A percentile compares a stretch with the other conserved stretches of the same genome.
Evolutionary conservation across 164 flowering plant genomes (phyloP).

Genomic region (Stephania japonica): DNA sequence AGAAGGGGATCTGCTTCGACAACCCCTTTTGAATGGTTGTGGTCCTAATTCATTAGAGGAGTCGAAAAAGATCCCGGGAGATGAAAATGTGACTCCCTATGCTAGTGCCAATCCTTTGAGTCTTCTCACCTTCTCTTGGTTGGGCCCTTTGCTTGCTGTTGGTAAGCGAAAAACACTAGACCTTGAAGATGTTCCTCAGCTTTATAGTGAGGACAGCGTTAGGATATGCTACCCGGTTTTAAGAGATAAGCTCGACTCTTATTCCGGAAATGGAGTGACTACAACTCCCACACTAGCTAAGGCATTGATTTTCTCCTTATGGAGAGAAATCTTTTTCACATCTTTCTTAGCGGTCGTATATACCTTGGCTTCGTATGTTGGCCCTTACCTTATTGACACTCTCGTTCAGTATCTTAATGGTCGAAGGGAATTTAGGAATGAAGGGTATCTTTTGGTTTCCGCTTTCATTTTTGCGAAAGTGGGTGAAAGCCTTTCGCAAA

Average conservation of each 20-base stretch:
- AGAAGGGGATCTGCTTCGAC: conserved; percentile 26
- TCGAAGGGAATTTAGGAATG: conserved; percentile 11
- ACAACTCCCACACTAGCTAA: conserved; percentile 14
- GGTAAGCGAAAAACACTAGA: conserved; percentile 52
- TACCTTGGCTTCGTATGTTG: conserved; percentile 16
- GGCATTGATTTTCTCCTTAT: conserved; percentile 13
- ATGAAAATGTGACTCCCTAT: conserved; percentile 40
- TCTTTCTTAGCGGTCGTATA: conserved; percentile 4
- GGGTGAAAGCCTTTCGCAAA: conserved; percentile 18
- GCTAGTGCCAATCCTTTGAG: conserved; percentile 42
- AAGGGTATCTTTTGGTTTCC: conserved; percentile 19
- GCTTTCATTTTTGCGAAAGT: conserved; percentile 16
- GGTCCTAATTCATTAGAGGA: conserved; percentile 4
- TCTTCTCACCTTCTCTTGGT: conserved; percentile 56
- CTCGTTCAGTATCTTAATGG: conserved; percentile 21
- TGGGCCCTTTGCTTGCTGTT: conserved; percentile 42
- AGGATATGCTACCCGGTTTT: conserved; percentile 33
- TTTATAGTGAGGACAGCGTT: conserved; percentile 38
- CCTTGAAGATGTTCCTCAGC: conserved; percentile 70
- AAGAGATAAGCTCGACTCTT: conserved; percentile 35
- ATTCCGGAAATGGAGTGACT: conserved; percentile 10
- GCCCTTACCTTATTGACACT: conserved; percentile 19
- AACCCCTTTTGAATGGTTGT: conserved; percentile 55
- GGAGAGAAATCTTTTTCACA: conserved; percentile 15
- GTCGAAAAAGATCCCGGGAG: conserved; percentile 21